A percentile compares a stretch with the other conserved stretches of the same genome.
phyloP scores from a whole-genome alignment of 345 rosid genomes.

The Aquilaria malaccensis region DNA sequence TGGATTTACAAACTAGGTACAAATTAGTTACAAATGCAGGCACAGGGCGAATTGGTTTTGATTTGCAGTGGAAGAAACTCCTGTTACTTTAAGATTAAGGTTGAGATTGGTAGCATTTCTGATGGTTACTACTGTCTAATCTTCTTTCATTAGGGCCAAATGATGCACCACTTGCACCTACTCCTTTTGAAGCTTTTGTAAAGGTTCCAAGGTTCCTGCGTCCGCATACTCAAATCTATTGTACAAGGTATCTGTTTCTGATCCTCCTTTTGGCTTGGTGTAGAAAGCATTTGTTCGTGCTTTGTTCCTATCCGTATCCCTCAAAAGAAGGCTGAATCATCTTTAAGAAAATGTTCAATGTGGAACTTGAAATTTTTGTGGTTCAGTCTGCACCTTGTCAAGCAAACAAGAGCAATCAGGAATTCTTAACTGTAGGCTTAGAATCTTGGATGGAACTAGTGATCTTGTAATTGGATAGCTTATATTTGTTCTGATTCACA shows the following conservation, averaged over 20 bases:
- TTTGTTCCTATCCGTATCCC: background rate
- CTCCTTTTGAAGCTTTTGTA: constrained; percentile 84
- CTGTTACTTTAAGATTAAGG: too few species aligned
- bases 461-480: too few species aligned
- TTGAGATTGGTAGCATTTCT: too few species aligned
- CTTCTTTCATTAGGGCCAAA: constrained; percentile 52
- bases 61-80: too few species aligned
- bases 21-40: too few species aligned
- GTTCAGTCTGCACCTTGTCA: background rate
- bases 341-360: background rate
- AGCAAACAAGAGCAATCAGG: too few species aligned
- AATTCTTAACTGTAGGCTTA: too few species aligned
- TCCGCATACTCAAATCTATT: constrained; percentile 88
- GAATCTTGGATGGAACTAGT: too few species aligned
- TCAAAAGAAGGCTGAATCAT: background rate
- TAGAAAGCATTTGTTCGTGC: background rate
- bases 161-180: constrained; percentile 90
- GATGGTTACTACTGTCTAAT: constrained; percentile 8
- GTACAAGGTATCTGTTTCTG: constrained; percentile 64
- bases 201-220: constrained; percentile 93
- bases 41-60: too few species aligned
- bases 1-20: too few species aligned
- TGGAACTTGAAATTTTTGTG: background rate
- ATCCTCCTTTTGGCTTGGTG: background rate
- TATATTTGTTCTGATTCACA: too few species aligned